phyloP scores from a whole-genome alignment of 768 basidiomycete species.

The Pleurotus platypus region DNA sequence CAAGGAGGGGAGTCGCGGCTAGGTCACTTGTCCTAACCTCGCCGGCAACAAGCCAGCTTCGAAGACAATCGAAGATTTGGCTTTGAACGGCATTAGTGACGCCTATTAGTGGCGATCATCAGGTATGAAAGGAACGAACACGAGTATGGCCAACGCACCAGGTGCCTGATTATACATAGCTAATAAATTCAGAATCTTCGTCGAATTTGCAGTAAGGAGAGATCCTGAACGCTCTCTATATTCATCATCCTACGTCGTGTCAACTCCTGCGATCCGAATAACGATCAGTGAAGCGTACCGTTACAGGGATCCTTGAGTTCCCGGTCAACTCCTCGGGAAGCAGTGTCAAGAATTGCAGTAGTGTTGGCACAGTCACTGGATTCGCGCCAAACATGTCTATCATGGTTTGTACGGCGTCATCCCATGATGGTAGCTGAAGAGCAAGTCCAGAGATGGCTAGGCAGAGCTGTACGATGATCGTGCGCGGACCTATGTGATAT shows the following conservation, averaged over 20 bases:
- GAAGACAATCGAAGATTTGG: slow-evolving; percentile 81
- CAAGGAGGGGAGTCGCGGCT: slow-evolving; percentile 75
- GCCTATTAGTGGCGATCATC: slow-evolving; percentile 44
- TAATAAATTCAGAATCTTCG: slow-evolving; percentile 72
- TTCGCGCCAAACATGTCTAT: slow-evolving; percentile 84
- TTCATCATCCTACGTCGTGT: slow-evolving; percentile 61
- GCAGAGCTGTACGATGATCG: slow-evolving; percentile 85
- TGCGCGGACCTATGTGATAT: slow-evolving; percentile 75
- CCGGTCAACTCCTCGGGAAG: slow-evolving; percentile 85
- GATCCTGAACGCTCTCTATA: slow-evolving; percentile 56
- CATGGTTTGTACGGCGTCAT: slow-evolving; percentile 73
- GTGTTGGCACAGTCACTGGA: slow-evolving; percentile 75
- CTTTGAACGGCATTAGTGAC: slow-evolving; percentile 74
- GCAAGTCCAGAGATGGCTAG: slow-evolving; percentile 89
- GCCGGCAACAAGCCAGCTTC: slow-evolving; percentile 85
- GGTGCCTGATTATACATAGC: slow-evolving; percentile 85
- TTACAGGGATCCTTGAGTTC: slow-evolving; percentile 85
- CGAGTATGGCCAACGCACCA: slow-evolving; percentile 48
- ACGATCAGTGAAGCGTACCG: slow-evolving; percentile 49
- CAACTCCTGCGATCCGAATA: background rate
- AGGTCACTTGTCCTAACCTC: slow-evolving; percentile 68
- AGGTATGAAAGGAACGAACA: background rate
- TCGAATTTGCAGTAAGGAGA: slow-evolving; percentile 67
- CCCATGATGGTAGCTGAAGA: slow-evolving; percentile 85
- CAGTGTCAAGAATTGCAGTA: slow-evolving; percentile 87